phyloP scores from a whole-genome alignment of 495 filamentous ascomycete species.

The Echria macrotheca region DNA sequence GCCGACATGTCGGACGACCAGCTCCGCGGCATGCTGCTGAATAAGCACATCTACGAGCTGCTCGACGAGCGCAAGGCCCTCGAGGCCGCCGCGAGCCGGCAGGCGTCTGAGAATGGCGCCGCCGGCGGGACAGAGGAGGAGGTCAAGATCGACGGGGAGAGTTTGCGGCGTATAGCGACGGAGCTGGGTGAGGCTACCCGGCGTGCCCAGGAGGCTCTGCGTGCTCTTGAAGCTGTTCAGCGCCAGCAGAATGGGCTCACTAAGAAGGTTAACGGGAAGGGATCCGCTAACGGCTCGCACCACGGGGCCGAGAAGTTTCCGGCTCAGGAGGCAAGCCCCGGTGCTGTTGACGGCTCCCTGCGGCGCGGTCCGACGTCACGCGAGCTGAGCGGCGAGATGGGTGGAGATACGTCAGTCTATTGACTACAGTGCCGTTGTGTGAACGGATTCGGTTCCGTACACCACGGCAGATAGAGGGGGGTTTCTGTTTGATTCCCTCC shows the following conservation, averaged over 20 bases:
- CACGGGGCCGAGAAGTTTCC: neutral
- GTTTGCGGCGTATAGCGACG: conserved; percentile 20
- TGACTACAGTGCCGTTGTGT: conserved; percentile 6
- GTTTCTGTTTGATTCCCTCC: neutral
- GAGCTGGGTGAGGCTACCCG: conserved; percentile 30
- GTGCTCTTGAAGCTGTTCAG: conserved; percentile 26
- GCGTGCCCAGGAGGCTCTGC: conserved; percentile 32
- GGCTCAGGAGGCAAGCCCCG: neutral
- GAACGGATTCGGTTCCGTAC: neutral
- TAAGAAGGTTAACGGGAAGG: neutral
- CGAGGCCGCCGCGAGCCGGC: neutral
- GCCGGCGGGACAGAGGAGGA: neutral
- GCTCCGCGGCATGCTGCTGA: conserved; percentile 48
- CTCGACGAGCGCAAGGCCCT: conserved; percentile 31
- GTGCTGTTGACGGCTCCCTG: conserved; percentile 16
- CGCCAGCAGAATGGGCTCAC: neutral
- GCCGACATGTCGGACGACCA: conserved; percentile 42
- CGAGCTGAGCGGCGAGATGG: conserved; percentile 50
- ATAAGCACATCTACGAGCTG: conserved; percentile 49
- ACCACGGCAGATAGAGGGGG: conserved; percentile 7
- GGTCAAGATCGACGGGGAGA: neutral
- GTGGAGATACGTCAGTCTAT: conserved; percentile 41
- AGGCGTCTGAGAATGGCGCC: conserved; percentile 8
- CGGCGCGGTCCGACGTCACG: conserved; percentile 42
- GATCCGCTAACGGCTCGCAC: neutral